Evolutionary conservation across 2,329 filamentous ascomycete genomes (phyloP).

Genomic region (Claviceps fusiformis): DNA sequence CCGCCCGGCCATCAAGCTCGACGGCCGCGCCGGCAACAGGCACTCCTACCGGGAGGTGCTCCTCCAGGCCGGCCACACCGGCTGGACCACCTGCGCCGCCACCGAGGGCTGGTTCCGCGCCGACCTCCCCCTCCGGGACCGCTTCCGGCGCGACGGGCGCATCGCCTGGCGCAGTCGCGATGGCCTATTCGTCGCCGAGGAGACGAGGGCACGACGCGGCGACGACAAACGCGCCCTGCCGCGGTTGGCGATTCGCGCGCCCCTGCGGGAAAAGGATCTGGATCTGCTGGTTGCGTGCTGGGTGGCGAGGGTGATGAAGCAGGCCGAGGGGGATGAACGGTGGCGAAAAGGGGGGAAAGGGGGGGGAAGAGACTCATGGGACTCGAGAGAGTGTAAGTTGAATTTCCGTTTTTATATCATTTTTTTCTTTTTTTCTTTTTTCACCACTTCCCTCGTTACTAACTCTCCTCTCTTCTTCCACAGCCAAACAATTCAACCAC

Average conservation of each 20-base stretch:
- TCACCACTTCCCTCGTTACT: no score
- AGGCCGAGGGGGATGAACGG: slow-evolving; percentile 12
- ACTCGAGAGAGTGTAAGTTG: no score
- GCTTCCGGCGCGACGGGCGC: slow-evolving; percentile 11
- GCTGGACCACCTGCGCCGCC: slow-evolving; percentile 11
- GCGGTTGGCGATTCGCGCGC: slow-evolving; percentile 11
- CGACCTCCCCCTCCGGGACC: slow-evolving; percentile 8
- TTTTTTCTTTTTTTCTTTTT: no score
- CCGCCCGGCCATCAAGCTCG: slow-evolving; percentile 9
- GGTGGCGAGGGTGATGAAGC: slow-evolving; percentile 16
- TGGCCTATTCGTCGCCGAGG: slow-evolving; percentile 13
- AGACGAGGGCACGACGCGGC: slow-evolving; percentile 12
- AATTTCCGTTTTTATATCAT: no score
- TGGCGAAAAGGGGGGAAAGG: slow-evolving; percentile 13
- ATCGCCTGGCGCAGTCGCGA: slow-evolving; percentile 13
- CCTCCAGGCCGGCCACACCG: slow-evolving; percentile 9
- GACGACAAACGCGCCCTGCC: slow-evolving; percentile 9
- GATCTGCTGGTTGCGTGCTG: slow-evolving; percentile 17
- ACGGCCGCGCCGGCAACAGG: slow-evolving; percentile 11
- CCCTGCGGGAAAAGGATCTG: slow-evolving; percentile 12
- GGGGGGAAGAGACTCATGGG: no score
- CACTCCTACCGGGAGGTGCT: slow-evolving; percentile 9
- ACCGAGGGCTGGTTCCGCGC: slow-evolving; percentile 12
- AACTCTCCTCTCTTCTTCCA: no score
- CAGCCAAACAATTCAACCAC: no score